Evolutionary conservation across 352 stramenopile species (phyloP), one percentile per base, ranked within the genome.

Genomic region (Pythium myriotylum): DNA sequence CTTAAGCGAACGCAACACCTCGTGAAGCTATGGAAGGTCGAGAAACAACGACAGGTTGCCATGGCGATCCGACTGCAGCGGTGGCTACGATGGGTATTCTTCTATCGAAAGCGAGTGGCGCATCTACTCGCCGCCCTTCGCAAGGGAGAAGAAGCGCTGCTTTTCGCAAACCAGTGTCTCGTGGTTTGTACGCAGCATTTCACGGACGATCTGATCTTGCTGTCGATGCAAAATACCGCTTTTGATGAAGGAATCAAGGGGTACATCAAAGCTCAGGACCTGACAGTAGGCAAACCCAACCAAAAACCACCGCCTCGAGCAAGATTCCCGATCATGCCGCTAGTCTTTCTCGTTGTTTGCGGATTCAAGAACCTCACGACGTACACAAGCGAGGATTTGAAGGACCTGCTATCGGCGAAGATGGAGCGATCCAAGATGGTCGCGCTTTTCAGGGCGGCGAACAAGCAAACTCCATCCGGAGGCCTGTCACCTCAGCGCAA

Each of bases 371-470:
- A 76, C 20, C 42, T 59, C 3, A 45, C 69, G 3, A 67, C 73
- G 29, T 84, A 72, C 72, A 32, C 26, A 19, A 53, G 77, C 4
- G 13, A 73, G 27, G 71, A 89, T 46, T 39, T 72, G 1, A 78
- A 77, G 45, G 64, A 65, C 8, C 47, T 89, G 7, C 40, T 79
- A 16, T 40, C 67, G 20, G 77, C 63, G 10, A 86, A 74, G 39
- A 50, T 87, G 14, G 79, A 89, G n/a, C 74, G 75, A 0, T 74
- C 73, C 14, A 85, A 85, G 39, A 63, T 79, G 17, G 59, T 86
- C 22, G 50, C 79, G 14, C 63, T 88, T 33, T 88, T 84, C 46
- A 79, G 74, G 26, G 69, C 69, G 4, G 68, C 69, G 0, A 73
- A 58, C 54, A 85, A 79, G 48, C 65, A 72, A 48, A 24, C 46